Conservation (phyloP, 768 basidiomycete genomes). For the Auriscalpium orientale region DNA sequence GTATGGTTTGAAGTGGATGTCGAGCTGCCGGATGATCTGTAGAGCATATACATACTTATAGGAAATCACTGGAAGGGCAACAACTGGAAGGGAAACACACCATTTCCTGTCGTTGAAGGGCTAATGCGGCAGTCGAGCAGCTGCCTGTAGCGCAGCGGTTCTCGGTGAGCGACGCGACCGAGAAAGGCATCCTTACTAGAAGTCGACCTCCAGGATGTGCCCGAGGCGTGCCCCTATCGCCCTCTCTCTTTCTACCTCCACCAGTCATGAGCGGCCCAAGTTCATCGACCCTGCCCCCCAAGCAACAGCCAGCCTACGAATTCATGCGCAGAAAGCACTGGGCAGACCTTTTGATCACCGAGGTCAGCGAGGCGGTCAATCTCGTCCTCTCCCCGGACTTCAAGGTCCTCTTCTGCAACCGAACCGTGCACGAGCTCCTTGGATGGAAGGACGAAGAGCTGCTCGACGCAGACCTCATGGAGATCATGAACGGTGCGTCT, state of each 20-base stretch:
- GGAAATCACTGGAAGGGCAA: background rate
- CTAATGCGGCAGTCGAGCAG: too few relatives aligned
- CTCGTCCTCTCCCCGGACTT: constrained; percentile 59
- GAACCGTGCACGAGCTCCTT: constrained; percentile 60
- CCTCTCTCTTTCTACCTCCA: background rate
- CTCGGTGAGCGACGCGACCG: too few relatives aligned
- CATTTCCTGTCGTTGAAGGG: too few relatives aligned
- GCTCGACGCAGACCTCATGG: constrained; percentile 55
- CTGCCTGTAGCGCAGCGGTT: too few relatives aligned
- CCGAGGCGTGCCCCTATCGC: background rate
- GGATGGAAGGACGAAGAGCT: constrained; percentile 75
- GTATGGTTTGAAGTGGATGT: constrained; percentile 39
- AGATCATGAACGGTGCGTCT: constrained; percentile 56
- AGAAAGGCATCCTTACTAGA: too few relatives aligned
- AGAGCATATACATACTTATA: background rate
- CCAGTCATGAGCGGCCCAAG: background rate
- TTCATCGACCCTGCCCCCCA: constrained; percentile 3
- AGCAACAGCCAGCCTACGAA: constrained; percentile 42
- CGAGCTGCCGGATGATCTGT: background rate
- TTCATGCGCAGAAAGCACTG: constrained; percentile 85
- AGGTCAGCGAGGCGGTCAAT: constrained; percentile 65
- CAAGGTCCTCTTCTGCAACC: constrained; percentile 63
- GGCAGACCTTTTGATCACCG: constrained; percentile 73
- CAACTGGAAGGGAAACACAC: too few relatives aligned
- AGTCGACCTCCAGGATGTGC: too few relatives aligned